A percentile compares a stretch with the other conserved stretches of the same genome.
These are phyloP conservation scores for Bocquillonia castaneifolia DNA, from an alignment of 441 rosid species.

Conservation along the genomic window DNA sequence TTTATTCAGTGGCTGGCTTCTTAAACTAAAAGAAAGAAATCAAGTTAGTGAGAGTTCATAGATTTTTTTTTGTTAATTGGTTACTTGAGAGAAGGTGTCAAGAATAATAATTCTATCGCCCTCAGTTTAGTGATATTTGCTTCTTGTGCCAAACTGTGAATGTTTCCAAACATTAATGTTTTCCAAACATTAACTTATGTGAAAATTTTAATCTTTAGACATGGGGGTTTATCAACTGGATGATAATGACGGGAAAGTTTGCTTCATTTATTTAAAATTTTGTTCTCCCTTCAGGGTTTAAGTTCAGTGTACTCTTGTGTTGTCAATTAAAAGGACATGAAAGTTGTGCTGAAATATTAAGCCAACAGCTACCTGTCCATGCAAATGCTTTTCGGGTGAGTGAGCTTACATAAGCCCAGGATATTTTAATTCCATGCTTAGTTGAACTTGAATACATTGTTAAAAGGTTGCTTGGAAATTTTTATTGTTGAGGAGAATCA, in stretches of 20 bases:
- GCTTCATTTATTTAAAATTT: background rate
- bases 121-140: background rate
- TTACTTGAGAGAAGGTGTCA: background rate
- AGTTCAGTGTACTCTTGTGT: too few species aligned
- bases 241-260: background rate
- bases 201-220: background rate
- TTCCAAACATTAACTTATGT: background rate
- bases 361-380: too few species aligned
- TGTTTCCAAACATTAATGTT: background rate
- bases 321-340: background rate
- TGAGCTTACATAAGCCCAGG: background rate
- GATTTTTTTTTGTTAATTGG: background rate
- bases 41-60: background rate
- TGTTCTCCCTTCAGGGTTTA: background rate
- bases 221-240: background rate
- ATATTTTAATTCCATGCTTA: too few species aligned
- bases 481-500: too few species aligned
- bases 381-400: background rate
- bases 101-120: background rate
- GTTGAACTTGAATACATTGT: background rate
- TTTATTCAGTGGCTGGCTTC: background rate
- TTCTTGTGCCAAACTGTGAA: background rate
- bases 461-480: too few species aligned
- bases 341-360: background rate
- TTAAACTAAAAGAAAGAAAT: background rate